Conservation (phyloP, 257 asterid species). For the Rehmannia glutinosa region DNA sequence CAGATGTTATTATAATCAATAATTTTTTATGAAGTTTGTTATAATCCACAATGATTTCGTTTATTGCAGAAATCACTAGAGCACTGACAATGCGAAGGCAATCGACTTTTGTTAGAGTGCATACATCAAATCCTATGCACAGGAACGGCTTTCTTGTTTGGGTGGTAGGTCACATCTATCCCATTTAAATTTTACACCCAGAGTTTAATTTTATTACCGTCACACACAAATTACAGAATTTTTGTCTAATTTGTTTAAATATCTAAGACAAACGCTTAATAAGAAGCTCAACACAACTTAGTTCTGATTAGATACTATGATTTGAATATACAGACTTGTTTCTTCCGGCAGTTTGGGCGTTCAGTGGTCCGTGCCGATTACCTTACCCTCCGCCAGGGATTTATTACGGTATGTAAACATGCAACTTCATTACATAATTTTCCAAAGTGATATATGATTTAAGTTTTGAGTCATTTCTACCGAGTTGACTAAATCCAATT, state of each 20-base stretch:
- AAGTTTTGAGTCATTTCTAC: too few relatives aligned
- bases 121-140: constrained; percentile 71
- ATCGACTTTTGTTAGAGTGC: constrained; percentile 81
- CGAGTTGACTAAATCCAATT: too few relatives aligned
- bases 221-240: neutral
- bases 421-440: neutral
- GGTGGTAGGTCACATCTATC: constrained; percentile 54
- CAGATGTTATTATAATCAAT: too few relatives aligned
- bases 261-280: too few relatives aligned
- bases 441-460: neutral
- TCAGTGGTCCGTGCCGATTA: constrained; percentile 96
- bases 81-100: constrained; percentile 79
- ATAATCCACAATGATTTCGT: neutral
- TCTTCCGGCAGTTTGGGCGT: constrained; percentile 91
- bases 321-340: constrained; percentile 69
- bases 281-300: neutral
- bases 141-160: constrained; percentile 63
- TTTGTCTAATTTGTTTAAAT: too few relatives aligned
- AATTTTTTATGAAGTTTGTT: neutral
- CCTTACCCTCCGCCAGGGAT: constrained; percentile 95
- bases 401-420: constrained; percentile 62
- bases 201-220: neutral
- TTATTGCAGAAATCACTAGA: constrained; percentile 56
- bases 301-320: constrained; percentile 11
- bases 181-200: constrained; percentile 1